These are phyloP conservation scores for Saccharomycopsis sp. DNA, from an alignment of 805 yeast genomes.

Conservation along the genomic window DNA sequence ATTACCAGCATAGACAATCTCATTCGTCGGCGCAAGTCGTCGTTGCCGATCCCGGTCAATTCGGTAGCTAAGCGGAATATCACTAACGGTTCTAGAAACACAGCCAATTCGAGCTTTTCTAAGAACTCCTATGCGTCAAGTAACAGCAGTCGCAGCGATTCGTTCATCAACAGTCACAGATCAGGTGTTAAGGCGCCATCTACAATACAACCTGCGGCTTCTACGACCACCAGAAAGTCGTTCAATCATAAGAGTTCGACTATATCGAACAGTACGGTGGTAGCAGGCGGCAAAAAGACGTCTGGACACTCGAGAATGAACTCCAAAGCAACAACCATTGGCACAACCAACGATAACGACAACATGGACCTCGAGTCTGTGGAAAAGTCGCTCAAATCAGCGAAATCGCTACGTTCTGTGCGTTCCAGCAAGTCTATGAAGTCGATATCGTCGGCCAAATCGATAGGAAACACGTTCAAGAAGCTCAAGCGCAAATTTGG, in stretches of 20 bases:
- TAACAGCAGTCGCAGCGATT: too few species aligned
- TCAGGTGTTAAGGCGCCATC: too few species aligned
- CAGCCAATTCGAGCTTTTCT: neutral
- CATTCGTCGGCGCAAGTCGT: neutral
- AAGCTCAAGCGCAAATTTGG: conserved; percentile 10
- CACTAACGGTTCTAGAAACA: too few species aligned
- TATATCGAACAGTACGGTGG: neutral
- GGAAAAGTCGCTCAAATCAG: conserved; percentile 2
- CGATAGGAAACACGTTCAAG: conserved; percentile 12
- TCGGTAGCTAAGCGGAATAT: neutral
- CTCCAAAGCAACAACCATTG: neutral
- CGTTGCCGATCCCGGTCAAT: neutral
- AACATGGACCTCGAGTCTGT: neutral
- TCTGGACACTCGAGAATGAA: neutral
- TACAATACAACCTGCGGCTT: too few species aligned
- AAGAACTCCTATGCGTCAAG: too few species aligned
- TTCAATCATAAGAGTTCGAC: neutral
- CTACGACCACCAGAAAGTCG: neutral
- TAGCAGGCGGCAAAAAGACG: neutral
- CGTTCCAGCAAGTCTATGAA: conserved; percentile 10
- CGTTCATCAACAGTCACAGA: neutral
- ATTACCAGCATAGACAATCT: neutral
- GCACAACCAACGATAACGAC: neutral
- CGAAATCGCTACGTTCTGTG: conserved; percentile 6
- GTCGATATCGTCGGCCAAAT: conserved; percentile 3